phyloP scores from a whole-genome alignment of 108 stramenopile species.

The Cafeteria roenbergensis region DNA sequence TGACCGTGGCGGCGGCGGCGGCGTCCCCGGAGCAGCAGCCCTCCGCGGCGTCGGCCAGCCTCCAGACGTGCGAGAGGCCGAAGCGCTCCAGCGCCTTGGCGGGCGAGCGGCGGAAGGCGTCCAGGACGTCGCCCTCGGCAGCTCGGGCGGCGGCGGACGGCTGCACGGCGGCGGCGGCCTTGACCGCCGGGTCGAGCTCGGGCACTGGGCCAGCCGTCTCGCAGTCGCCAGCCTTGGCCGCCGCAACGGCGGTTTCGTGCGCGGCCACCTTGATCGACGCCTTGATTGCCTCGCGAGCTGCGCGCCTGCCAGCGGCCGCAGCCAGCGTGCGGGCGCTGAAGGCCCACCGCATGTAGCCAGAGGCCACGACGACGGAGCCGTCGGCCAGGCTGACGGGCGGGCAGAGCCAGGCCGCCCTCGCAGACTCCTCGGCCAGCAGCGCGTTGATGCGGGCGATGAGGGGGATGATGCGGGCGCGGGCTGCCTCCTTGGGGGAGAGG shows the following conservation, averaged over 20 bases:
- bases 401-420: background rate
- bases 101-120: background rate
- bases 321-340: background rate
- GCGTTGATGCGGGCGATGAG: background rate
- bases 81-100: background rate
- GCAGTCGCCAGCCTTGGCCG: too few species aligned
- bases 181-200: too few species aligned
- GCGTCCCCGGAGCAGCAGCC: too few species aligned
- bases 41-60: too few species aligned
- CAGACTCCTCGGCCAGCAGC: background rate
- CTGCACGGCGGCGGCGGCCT: too few species aligned
- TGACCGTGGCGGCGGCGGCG: too few species aligned
- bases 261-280: background rate
- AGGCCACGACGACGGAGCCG: background rate
- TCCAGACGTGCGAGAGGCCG: too few species aligned
- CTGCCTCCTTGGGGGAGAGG: slow-evolving; percentile 61
- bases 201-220: too few species aligned
- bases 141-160: too few species aligned
- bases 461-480: background rate
- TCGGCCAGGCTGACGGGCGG: background rate
- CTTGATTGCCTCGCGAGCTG: background rate
- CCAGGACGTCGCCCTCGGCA: background rate
- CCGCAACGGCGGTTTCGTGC: background rate
- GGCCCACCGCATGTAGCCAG: background rate
- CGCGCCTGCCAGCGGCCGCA: too few species aligned